Base-by-base conservation (phyloP, 2,329 filamentous ascomycete genomes). In the Aaosphaeria pasadenensis region DNA sequence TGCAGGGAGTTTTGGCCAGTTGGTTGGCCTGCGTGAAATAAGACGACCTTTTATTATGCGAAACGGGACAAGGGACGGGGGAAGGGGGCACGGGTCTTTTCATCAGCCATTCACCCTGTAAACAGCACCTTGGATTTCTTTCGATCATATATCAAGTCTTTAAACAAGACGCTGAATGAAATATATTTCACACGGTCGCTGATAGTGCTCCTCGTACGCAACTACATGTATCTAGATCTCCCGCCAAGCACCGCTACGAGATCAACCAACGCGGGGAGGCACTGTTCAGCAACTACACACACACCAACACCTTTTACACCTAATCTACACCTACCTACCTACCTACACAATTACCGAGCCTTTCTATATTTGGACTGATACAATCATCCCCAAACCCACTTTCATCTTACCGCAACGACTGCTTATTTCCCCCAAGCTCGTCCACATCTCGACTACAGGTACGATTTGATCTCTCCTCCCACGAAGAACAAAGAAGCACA, bases 321-420 rank as follows among this genome's bases (percentile, higher is more conserved):
- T 13, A 11, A 7, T 5, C 29, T 13, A 39, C 36, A 39, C 36
- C 13, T 11, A 9, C n/a, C 24, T 17, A 7, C 24, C 9, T 17
- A 11, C 11, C 17, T 9, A 40, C 39, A 24, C 30, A 31, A 11
- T 24, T 13, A 5, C 30, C 43, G 17, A 13, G 13, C 17, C 39
- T 40, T 24, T 43, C 28, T 46, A 46, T 42, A 35, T 35, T 42
- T 46, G 44, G 35, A 42, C 29, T 32, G 44, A 46, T 32, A 46
- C 42, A 39, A 13, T n/a, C n/a, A 11, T 24, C 3, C 17, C 43
- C 39, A 40, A 40, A 45, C 17, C 36, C 43, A 24, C 36, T 40
- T 24, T 11, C 33, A 13, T 11, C n/a, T 17, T 11, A 13, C 29
- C 43, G 43, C 33, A 24, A 17, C 31, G 31, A 39, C 9, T 24